Evolutionary conservation across 495 filamentous ascomycete genomes (phyloP).

Genomic region (Penicillium coprophilum): DNA sequence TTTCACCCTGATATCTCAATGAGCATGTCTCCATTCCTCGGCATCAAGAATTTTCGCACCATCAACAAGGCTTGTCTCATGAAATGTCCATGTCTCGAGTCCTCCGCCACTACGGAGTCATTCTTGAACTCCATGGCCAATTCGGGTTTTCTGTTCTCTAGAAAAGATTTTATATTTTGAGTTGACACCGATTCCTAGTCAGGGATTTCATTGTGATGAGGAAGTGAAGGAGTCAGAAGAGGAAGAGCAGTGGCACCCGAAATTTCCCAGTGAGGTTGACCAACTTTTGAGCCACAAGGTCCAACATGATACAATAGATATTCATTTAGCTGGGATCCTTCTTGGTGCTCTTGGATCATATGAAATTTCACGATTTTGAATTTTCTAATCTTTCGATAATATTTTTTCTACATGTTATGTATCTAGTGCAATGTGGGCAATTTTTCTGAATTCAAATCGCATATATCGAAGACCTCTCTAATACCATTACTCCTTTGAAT

Average conservation of each 20-base stretch:
- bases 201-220: background rate
- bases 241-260: background rate
- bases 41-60: conserved; percentile 41
- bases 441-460: too few relatives aligned
- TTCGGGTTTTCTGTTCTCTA: background rate
- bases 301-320: background rate
- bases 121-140: background rate
- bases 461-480: background rate
- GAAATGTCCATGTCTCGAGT: conserved; percentile 52
- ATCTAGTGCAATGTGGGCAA: too few relatives aligned
- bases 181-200: too few relatives aligned
- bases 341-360: background rate
- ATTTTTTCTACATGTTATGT: background rate
- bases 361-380: background rate
- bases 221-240: background rate
- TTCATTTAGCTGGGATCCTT: background rate
- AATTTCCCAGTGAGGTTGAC: conserved; percentile 6
- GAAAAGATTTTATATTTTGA: background rate
- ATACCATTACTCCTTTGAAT: background rate
- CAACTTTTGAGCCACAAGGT: background rate
- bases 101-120: conserved; percentile 14
- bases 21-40: background rate
- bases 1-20: conserved; percentile 58
- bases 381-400: background rate
- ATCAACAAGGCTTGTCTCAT: conserved; percentile 71